Percentiles rank a stretch among this genome's conserved stretches.
Evolutionary conservation across 139 green algal genomes (phyloP).

Genomic region (Yamagishiella unicocca): DNA sequence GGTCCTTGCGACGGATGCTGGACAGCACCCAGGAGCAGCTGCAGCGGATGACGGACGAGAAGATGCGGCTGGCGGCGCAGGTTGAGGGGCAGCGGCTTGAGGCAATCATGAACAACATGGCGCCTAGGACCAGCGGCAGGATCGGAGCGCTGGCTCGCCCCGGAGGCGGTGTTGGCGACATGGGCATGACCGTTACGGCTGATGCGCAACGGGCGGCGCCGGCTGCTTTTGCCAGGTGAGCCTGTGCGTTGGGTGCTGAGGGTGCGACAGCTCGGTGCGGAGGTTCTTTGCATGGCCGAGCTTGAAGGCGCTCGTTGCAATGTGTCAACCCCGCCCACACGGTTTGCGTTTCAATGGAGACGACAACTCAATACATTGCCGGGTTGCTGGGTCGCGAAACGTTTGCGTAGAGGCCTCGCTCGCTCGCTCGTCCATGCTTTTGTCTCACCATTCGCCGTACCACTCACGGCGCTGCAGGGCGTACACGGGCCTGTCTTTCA

Average conservation of each 20-base stretch:
- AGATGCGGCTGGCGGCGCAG: slow-evolving; percentile 31
- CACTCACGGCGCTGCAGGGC: neutral
- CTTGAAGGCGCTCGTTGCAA: too few relatives aligned
- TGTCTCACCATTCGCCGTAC: neutral
- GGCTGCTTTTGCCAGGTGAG: neutral
- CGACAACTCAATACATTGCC: too few relatives aligned
- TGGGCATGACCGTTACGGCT: neutral
- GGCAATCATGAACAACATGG: slow-evolving; percentile 44
- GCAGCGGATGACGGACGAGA: slow-evolving; percentile 10
- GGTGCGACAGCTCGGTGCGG: too few relatives aligned
- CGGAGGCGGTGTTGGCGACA: neutral
- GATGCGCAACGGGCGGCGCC: neutral
- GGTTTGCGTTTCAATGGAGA: too few relatives aligned
- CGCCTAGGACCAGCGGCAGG: slow-evolving; percentile 15
- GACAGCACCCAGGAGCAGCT: slow-evolving; percentile 23
- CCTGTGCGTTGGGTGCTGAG: too few relatives aligned
- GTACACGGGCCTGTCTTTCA: slow-evolving; percentile 19
- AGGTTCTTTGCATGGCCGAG: too few relatives aligned
- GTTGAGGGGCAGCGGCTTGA: slow-evolving; percentile 42
- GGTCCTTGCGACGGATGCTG: slow-evolving; percentile 10
- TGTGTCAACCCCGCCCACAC: too few relatives aligned
- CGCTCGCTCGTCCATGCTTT: too few relatives aligned
- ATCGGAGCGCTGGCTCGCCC: slow-evolving; percentile 26
- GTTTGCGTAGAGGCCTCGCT: too few relatives aligned
- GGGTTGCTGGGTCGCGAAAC: too few relatives aligned